Percentiles rank a stretch among this genome's conserved stretches.
phyloP scores from a whole-genome alignment of 192 early-diverging fungal genomes.

The Phlyctochytrium bullatum region DNA sequence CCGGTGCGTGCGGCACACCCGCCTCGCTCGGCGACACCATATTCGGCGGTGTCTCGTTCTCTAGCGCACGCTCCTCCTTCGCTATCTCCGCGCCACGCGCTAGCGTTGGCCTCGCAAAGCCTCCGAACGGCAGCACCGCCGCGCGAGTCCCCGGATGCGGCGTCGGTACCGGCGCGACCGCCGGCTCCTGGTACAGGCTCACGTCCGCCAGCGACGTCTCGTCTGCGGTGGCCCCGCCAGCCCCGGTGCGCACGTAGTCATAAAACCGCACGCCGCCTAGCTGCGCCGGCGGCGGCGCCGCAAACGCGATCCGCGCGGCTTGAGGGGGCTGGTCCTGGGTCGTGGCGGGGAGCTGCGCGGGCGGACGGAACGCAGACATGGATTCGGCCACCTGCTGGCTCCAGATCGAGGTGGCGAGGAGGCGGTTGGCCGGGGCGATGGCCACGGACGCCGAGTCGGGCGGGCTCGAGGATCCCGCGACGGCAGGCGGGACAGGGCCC shows the following conservation, averaged over 20 bases:
- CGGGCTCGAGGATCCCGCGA: too few relatives aligned
- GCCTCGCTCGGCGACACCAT: background rate
- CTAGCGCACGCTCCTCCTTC: background rate
- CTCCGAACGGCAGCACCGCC: too few relatives aligned
- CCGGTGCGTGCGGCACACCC: too few relatives aligned
- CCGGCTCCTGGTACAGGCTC: too few relatives aligned
- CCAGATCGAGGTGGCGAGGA: background rate
- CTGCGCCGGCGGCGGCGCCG: background rate
- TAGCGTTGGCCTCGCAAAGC: too few relatives aligned
- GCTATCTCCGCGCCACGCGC: background rate
- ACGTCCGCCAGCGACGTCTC: too few relatives aligned
- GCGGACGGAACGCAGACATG: background rate
- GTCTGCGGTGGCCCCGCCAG: too few relatives aligned
- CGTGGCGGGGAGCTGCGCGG: background rate
- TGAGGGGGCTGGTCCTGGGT: background rate
- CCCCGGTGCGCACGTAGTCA: too few relatives aligned
- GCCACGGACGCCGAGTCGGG: background rate
- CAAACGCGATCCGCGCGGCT: background rate
- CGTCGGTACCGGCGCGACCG: too few relatives aligned
- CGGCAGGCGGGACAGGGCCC: too few relatives aligned
- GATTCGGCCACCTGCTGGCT: slow-evolving; percentile 3
- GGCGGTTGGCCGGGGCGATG: background rate
- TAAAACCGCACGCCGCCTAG: too few relatives aligned
- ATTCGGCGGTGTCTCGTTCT: background rate
- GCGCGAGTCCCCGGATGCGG: too few relatives aligned